Evolutionary conservation across 192 early-diverging fungal genomes (phyloP).

Genomic region (Backusella luteola): DNA sequence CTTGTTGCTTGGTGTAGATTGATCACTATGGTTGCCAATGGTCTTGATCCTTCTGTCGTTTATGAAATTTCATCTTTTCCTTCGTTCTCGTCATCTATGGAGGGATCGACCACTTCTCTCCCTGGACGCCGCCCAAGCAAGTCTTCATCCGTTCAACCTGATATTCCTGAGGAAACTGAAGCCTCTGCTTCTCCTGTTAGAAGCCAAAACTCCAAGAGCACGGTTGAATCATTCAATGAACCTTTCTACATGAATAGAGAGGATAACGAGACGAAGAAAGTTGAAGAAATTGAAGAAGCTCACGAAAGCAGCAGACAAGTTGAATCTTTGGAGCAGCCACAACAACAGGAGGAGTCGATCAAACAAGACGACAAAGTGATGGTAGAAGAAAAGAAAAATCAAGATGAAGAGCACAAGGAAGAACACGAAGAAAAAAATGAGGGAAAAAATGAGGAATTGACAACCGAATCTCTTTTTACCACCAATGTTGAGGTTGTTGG

Average conservation of each 20-base stretch:
- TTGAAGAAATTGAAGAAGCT: not conserved
- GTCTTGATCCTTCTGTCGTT: not conserved
- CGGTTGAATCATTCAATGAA: slow-evolving; percentile 13
- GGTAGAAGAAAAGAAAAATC: not conserved
- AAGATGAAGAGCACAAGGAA: too few relatives aligned
- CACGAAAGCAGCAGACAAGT: not conserved
- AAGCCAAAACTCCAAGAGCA: not conserved
- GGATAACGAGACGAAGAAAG: not conserved
- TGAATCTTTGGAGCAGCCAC: not conserved
- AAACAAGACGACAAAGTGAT: not conserved
- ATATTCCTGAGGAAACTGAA: not conserved
- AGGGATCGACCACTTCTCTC: not conserved
- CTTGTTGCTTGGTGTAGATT: slow-evolving; percentile 10
- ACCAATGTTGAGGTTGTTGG: not conserved
- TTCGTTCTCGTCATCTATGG: not conserved
- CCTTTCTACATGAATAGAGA: not conserved
- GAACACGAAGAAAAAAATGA: too few relatives aligned
- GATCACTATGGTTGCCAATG: not conserved
- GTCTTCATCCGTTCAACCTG: not conserved
- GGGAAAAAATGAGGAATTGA: too few relatives aligned
- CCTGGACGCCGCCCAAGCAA: not conserved
- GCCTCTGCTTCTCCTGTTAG: not conserved
- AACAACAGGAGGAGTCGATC: not conserved
- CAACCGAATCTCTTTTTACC: not conserved
- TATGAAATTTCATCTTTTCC: not conserved